Conservation (phyloP, 768 basidiomycete species). For the Auriscalpium vulgare region DNA sequence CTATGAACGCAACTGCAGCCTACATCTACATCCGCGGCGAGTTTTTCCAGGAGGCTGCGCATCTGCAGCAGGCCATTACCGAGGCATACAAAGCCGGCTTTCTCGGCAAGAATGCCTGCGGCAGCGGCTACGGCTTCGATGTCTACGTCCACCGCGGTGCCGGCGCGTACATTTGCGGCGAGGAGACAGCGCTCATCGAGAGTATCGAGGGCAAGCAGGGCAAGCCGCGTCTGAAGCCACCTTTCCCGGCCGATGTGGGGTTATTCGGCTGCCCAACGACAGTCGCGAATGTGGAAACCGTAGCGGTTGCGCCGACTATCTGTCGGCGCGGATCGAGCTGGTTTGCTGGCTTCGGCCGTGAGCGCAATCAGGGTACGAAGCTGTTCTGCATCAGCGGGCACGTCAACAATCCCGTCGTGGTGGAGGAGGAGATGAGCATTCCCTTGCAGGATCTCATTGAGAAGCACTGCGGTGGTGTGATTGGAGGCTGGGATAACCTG, state of each 20-base stretch:
- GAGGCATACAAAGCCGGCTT: conserved; percentile 90
- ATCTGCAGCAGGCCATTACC: conserved; percentile 90
- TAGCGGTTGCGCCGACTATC: conserved; percentile 95
- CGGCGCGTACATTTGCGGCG: conserved; percentile 97
- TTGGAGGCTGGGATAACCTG: conserved; percentile 94
- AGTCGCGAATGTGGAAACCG: conserved; percentile 97
- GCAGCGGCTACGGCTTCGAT: conserved; percentile 90
- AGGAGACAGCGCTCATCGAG: conserved; percentile 97
- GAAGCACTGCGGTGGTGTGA: conserved; percentile 93
- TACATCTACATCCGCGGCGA: conserved; percentile 99
- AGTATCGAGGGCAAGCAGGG: conserved; percentile 97
- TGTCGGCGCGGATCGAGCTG: conserved; percentile 81
- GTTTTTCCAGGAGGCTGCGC: conserved; percentile 91
- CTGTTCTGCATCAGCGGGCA: conserved; percentile 94
- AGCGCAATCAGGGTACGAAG: conserved; percentile 95
- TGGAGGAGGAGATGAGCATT: conserved; percentile 99
- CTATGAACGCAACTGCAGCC: conserved; percentile 97
- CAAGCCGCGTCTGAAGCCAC: conserved; percentile 95
- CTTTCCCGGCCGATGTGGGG: conserved; percentile 97
- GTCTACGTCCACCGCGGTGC: conserved; percentile 98
- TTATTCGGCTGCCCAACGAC: conserved; percentile 96
- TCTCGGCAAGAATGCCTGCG: conserved; percentile 87
- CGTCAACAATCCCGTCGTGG: conserved; percentile 95
- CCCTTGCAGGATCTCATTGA: conserved; percentile 89
- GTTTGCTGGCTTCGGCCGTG: conserved; percentile 90